Base-by-base conservation (phyloP, 2,329 filamentous ascomycete species). In the Diaporthe humulicola region DNA sequence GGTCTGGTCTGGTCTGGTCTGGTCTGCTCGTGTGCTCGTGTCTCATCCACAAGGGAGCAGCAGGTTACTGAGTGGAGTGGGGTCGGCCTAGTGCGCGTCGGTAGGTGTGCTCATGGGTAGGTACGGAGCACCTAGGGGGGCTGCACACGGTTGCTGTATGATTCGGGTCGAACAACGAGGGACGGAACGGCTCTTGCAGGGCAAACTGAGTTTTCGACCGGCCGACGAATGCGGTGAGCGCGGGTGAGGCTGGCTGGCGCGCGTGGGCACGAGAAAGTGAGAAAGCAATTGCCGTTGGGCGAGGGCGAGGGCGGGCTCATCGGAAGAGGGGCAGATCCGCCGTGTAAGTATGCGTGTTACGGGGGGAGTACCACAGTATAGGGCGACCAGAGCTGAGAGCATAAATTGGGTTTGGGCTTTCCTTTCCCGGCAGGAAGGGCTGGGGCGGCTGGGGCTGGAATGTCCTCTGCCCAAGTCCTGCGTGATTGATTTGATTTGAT, bases 301-400 rank as follows among this genome's bases (percentile, higher is more conserved):
- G 64, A 69, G 48, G n/a, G n/a, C n/a, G n/a, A n/a, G n/a, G n/a
- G 64, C 48, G 40, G 25, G 33, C 64, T 50, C 64, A 12, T 69
- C 64, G 64, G 64, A 69, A 69, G 64, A 69, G 64, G 64, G 64
- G 64, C 64, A 40, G 64, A 40, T 40, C 64, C 64, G 64, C 64
- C 48, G 48, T 69, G 64, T 54, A 69, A 22, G 33, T 67, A 67
- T 52, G 42, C n/a, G 48, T 15, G n/a, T 30, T 28, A 54, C 28
- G n/a, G n/a, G n/a, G n/a, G 54, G 28, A 15, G 10, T 57, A 8
- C 12, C 40, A 36, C 25, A 33, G 38, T 52, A 67, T 48, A 19
- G 28, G 61, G 28, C 9, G 22, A 22, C 14, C n/a, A n/a, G 48
- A 69, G 64, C 64, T 67, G 45, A 52, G 30, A 69, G 64, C 19